These are phyloP conservation scores for Ophiostoma sp. DNA, from an alignment of 2,329 filamentous ascomycete species.

Conservation along the genomic window DNA sequence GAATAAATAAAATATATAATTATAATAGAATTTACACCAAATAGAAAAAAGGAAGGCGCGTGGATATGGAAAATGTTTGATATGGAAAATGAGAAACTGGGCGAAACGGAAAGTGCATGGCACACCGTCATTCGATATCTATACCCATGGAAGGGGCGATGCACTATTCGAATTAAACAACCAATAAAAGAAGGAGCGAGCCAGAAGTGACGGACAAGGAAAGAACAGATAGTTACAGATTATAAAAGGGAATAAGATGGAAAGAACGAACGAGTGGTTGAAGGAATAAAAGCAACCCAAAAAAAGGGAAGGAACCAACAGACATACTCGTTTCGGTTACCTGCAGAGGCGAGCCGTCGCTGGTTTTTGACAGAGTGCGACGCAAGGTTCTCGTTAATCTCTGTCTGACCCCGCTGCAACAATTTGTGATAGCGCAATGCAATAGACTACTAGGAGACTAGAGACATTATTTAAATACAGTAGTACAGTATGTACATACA, in stretches of 20 bases:
- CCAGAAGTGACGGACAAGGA: background rate
- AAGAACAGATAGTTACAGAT: background rate
- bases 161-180: background rate
- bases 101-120: background rate
- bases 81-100: background rate
- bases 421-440: background rate
- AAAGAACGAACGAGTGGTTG: background rate
- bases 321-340: background rate
- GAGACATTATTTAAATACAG: background rate
- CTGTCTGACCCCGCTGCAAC: background rate
- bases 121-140: background rate
- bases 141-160: background rate
- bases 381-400: constrained; percentile 10
- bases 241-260: background rate
- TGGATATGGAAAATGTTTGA: background rate
- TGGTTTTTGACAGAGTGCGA: background rate
- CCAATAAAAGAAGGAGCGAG: background rate
- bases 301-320: background rate
- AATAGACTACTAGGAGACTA: background rate
- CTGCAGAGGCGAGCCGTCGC: constrained; percentile 1
- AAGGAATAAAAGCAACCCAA: background rate
- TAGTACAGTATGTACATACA: no score
- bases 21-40: background rate
- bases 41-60: background rate
- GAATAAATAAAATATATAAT: background rate